Evolutionary conservation across 345 rosid species (phyloP), one percentile per base, ranked within the genome.

Genomic region (Pistacia integerrima): DNA sequence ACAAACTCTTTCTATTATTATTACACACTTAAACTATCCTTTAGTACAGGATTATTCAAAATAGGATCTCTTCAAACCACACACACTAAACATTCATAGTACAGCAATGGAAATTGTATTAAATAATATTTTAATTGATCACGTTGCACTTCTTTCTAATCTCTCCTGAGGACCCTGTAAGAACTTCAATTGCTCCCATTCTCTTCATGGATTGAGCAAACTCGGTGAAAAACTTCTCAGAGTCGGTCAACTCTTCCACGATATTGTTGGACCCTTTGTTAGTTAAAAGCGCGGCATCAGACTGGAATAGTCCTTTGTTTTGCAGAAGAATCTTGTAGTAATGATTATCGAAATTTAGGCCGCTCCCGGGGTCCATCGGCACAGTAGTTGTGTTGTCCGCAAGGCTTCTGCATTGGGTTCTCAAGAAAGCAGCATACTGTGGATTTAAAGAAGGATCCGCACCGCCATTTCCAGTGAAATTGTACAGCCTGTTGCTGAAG

Each of bases 381-480:
- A 70, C 82, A 46, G 2, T 2, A 44, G 70, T 80, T 63, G 74
- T 41, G 63, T 41, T 64, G 59, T 67, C 77, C 30, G 73, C 38
- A 54, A 55, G 74, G 82, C 60, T 72, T 20, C 3, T 56, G 64
- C 82, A 83, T 8, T 69, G 59, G 59, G 78, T 70, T 67, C 69
- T 82, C 54, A 82, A 62, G 67, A 73, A 74, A 10, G 68, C 72
- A 49, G 82, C 85, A 55, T 83, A 83, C 3, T 69, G 55, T 5
- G 82, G 18, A 79, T 83, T 36, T 36, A 83, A 73, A 36, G 83
- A 69, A 36, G 84, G 84, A 67, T 83, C 86, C 4, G 75, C 75
- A 54, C 70, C 82, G 0, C 83, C 81, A 11, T 77, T 83, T 36
- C 90, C 92, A 11, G 84, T 75, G 84, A 85, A 85, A 78, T 85